These are phyloP conservation scores for Sordariomycetes sp. DNA, from an alignment of 2,329 filamentous ascomycete genomes.

Conservation along the genomic window DNA sequence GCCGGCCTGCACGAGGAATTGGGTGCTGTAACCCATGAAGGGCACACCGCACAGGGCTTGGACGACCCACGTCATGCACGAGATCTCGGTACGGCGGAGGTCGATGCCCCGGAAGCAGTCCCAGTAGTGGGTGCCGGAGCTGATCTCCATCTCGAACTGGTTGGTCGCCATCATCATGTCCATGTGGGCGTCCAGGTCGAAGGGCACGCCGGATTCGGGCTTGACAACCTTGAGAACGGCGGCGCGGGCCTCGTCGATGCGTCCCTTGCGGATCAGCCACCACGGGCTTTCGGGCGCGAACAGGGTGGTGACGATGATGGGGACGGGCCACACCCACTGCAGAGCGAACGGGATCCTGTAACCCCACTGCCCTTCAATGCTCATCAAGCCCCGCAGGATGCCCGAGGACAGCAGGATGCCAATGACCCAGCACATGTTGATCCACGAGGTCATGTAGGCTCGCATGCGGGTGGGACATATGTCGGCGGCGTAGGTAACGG, in stretches of 20 bases:
- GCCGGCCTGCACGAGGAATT: constrained; percentile 34
- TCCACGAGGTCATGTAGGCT: constrained; percentile 34
- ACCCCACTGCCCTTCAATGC: constrained; percentile 24
- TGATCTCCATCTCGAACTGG: constrained; percentile 31
- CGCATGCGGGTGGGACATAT: constrained; percentile 34
- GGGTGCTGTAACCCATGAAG: constrained; percentile 51
- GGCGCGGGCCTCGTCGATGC: constrained; percentile 18
- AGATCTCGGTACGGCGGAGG: constrained; percentile 35
- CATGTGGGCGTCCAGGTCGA: constrained; percentile 11
- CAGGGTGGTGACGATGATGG: constrained; percentile 22
- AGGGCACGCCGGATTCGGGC: constrained; percentile 6
- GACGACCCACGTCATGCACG: constrained; percentile 31
- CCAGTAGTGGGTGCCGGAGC: constrained; percentile 29
- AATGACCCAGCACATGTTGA: constrained; percentile 18
- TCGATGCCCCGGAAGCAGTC: constrained; percentile 39
- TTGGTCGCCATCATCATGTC: constrained; percentile 43
- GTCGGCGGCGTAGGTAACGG: constrained; percentile 38
- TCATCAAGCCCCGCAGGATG: constrained; percentile 25
- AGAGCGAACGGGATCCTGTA: constrained; percentile 33
- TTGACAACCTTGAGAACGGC: constrained; percentile 1
- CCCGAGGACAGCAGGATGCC: constrained; percentile 30
- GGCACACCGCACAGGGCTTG: constrained; percentile 29
- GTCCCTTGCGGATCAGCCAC: constrained; percentile 29
- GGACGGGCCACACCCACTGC: constrained; percentile 32
- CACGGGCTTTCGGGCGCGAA: constrained; percentile 34